Evolutionary conservation across 2,329 filamentous ascomycete species (phyloP).

Genomic region (Alternaria sp.): DNA sequence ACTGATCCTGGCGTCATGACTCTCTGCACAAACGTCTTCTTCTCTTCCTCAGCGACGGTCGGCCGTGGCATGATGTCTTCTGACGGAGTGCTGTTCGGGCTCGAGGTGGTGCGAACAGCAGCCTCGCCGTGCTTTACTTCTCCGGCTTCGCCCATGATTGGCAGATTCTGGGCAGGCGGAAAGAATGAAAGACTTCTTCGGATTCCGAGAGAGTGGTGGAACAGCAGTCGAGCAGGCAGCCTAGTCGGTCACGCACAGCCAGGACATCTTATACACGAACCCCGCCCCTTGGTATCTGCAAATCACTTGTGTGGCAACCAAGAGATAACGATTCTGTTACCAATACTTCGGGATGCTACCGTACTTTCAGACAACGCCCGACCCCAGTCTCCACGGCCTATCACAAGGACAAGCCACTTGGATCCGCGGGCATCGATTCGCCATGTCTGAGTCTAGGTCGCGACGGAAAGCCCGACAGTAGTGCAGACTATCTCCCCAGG

Average conservation of each 20-base stretch:
- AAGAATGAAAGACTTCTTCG: background rate
- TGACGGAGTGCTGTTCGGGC: slow-evolving; percentile 14
- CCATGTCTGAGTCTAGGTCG: background rate
- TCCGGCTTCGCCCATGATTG: slow-evolving; percentile 27
- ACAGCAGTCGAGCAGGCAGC: background rate
- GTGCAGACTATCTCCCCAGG: background rate
- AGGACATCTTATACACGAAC: slow-evolving; percentile 24
- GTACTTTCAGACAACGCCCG: background rate
- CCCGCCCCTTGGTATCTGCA: slow-evolving; percentile 12
- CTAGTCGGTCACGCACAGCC: slow-evolving; percentile 1
- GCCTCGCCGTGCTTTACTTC: slow-evolving; percentile 19
- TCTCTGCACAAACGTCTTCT: slow-evolving; percentile 45
- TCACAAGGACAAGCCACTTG: background rate
- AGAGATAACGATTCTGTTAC: slow-evolving; percentile 26
- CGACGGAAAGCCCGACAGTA: background rate
- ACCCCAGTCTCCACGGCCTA: background rate
- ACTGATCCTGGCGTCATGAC: slow-evolving; percentile 55
- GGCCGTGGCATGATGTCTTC: slow-evolving; percentile 16
- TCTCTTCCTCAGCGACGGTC: slow-evolving; percentile 19
- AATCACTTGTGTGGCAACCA: slow-evolving; percentile 20
- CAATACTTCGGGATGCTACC: background rate
- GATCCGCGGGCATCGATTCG: background rate
- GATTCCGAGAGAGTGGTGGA: background rate
- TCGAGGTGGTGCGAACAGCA: slow-evolving; percentile 13
- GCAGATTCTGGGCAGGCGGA: background rate